These are phyloP conservation scores for Solanum rostratum DNA, from an alignment of 257 asterid genomes.

Conservation along the genomic window DNA sequence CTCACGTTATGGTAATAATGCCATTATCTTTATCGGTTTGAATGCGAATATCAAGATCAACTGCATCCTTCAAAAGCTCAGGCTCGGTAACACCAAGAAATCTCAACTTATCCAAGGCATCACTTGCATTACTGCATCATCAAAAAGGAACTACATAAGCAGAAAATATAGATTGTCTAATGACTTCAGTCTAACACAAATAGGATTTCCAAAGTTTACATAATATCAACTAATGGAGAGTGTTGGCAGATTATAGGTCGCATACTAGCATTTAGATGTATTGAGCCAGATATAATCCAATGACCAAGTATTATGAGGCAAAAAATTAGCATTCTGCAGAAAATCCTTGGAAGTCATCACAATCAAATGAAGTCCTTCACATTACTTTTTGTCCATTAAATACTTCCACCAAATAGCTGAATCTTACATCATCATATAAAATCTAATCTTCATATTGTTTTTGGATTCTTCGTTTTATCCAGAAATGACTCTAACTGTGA, in stretches of 20 bases:
- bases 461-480: not conserved
- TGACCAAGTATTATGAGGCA: not conserved
- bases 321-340: not conserved
- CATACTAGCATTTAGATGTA: not conserved
- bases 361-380: not conserved
- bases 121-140: constrained; percentile 83
- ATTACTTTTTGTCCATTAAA: not conserved
- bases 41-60: constrained; percentile 82
- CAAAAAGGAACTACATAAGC: constrained; percentile 1
- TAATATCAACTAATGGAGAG: not conserved
- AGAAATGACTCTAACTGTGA: not conserved
- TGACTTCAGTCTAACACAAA: not conserved
- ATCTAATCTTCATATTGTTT: not conserved
- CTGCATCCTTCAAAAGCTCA: constrained; percentile 59
- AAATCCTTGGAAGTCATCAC: not conserved
- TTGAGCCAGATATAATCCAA: not conserved
- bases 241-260: not conserved
- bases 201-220: not conserved
- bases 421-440: not conserved
- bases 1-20: constrained; percentile 70
- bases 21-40: constrained; percentile 89
- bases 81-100: constrained; percentile 89
- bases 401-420: not conserved
- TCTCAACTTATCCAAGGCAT: constrained; percentile 96
- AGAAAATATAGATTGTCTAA: not conserved